Evolutionary conservation across 148 eudicot species (phyloP).

Genomic region (Diospyros lotus): DNA sequence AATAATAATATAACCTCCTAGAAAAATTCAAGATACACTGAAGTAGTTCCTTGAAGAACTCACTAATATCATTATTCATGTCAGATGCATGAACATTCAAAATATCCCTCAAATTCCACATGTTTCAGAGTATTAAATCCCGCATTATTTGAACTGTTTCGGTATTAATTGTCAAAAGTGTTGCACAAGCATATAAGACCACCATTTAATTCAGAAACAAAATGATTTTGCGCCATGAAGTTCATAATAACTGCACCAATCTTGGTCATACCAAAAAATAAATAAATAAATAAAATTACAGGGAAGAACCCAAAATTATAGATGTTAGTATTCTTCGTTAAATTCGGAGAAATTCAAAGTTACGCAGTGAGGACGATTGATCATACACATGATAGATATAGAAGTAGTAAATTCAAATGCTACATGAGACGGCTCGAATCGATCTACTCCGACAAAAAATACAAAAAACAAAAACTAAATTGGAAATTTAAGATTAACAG

Average conservation of each 20-base stretch:
- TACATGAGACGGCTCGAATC: background rate
- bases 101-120: background rate
- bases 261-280: no score
- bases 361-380: background rate
- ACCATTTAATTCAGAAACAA: no score
- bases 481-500: background rate
- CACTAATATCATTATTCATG: background rate
- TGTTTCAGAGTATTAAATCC: background rate
- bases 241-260: no score
- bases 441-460: background rate
- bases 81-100: background rate
- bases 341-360: background rate
- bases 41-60: background rate
- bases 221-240: no score
- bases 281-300: background rate
- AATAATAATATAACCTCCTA: background rate
- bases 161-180: background rate
- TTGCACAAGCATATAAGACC: background rate
- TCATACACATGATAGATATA: background rate
- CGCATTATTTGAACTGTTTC: background rate
- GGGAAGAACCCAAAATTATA: background rate
- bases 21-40: background rate
- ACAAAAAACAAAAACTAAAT: background rate
- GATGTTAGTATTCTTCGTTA: background rate
- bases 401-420: conserved; percentile 6